Base-by-base conservation (phyloP, 768 basidiomycete species). In the Pleurotus djamor region DNA sequence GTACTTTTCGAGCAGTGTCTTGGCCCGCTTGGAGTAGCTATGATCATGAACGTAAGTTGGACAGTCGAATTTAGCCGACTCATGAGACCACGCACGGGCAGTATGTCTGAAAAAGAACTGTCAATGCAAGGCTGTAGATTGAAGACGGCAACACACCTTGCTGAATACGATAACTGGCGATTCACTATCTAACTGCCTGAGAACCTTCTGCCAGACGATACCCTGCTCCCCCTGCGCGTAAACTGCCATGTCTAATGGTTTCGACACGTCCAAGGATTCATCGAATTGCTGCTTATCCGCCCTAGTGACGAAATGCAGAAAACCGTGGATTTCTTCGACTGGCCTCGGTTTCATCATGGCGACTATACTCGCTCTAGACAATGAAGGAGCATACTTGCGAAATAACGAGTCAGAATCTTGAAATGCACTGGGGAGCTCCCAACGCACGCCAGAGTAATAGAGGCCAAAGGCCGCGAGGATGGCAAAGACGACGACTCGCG, bases 121-220 rank as follows among this genome's bases (percentile, higher is more conserved):
- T 28, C 21, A 12, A 43, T 37, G 7, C 17, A 28, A 5, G 21
- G 14, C n/a, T n/a, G 5, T 34, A 45, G 32, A 41, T 32, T 52
- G 8, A 16, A 41, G 34, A 5, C 17, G 28, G 21, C n/a, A 17
- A 71, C 78, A 35, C 58, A 87, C 89, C 79, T 94, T 94, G 78
- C 91, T 92, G 66, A 94, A 92, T 10, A 94, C 84, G 45, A 93
- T 76, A 5, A 94, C 71, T 2, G 91, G 91, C 64, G 82, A 77
- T 35, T 82, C n/a, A n/a, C n/a, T 69, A 14, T 76, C 66, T 49
- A 92, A 64, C 17, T 65, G 66, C 45, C 66, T 67, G 14, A 78
- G 69, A 45, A 82, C 75, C 60, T 72, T 69, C 37, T 62, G 58
- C 84, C 83, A 86, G 48, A 82, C 74, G 21, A 77, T 61, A 14